These are phyloP conservation scores for Lasiodiplodia hormozganensis DNA, from an alignment of 2,329 filamentous ascomycete species.

Conservation along the genomic window DNA sequence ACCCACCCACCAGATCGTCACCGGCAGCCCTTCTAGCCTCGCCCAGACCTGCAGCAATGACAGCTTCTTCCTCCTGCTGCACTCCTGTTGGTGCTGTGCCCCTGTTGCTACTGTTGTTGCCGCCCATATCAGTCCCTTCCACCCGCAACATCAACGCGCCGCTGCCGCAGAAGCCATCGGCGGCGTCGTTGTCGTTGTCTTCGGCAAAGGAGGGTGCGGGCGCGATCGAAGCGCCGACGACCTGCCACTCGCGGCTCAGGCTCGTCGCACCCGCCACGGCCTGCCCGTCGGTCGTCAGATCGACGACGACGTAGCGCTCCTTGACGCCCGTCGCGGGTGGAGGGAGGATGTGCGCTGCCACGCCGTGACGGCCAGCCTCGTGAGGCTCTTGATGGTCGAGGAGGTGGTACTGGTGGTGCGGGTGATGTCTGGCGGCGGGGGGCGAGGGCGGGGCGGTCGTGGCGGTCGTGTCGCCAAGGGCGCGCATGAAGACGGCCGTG, in stretches of 20 bases:
- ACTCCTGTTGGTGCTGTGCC: constrained; percentile 21
- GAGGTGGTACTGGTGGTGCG: constrained; percentile 44
- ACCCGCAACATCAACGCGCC: constrained; percentile 66
- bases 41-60: constrained; percentile 32
- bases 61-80: constrained; percentile 23
- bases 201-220: constrained; percentile 70
- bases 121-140: constrained; percentile 58
- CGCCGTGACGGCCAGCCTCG: constrained; percentile 27
- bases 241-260: constrained; percentile 76
- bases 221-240: constrained; percentile 60
- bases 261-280: constrained; percentile 73
- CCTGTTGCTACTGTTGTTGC: constrained; percentile 27
- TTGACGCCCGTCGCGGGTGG: constrained; percentile 54
- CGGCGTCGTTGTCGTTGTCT: constrained; percentile 33
- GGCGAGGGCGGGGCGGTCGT: constrained; percentile 37
- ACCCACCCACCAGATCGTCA: constrained; percentile 44
- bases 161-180: constrained; percentile 25
- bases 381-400: constrained; percentile 36
- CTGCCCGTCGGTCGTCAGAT: constrained; percentile 54
- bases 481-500: constrained; percentile 67
- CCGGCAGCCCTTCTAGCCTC: constrained; percentile 40
- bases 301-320: constrained; percentile 65
- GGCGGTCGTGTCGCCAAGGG: constrained; percentile 56
- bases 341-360: constrained; percentile 49
- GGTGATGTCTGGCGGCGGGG: constrained; percentile 20